Evolutionary conservation across 257 asterid genomes (phyloP), one percentile per base, ranked within the genome.

Genomic region (Lycium ferocissimum): DNA sequence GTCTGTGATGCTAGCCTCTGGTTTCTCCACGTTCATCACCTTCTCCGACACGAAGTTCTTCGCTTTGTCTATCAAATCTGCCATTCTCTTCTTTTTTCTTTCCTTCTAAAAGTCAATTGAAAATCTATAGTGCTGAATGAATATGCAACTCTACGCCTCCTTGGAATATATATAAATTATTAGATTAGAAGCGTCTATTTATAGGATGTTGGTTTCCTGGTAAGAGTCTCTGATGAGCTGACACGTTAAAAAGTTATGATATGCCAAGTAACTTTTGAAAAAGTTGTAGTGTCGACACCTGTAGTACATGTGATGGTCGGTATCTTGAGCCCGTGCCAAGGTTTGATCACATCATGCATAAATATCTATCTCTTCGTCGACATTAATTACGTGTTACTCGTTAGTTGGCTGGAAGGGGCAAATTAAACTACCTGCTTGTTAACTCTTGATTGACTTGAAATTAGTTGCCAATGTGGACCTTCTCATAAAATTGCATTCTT

Each of bases 1-100:
- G 87, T 94, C 98, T n/a, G 89, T 87, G 37, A 94, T 84, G 40
- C 83, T 56, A 0, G 96, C 98, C 87, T 94, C 97, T 61, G 98
- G 97, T 92, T 89, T 94, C 89, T 92, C 79, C 49, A 93, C 49
- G 14, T 83, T 69, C 2, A 86, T 85, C 81, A 93, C 84, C 87
- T 93, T 91, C 0, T 91, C 97, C 0, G 93, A 37, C 1, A 93
- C 91, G 35, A 65, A 93, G 53, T 86, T 83, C 92, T 91, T 94
- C 47, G 95, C 96, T 88, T 92, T 95, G 13, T 89, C 94, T 86
- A 93, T 26, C 26, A 92, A 86, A 79, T 86, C 89, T 92, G 92
- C 92, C 90, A 87, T 71, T 37, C 2, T 49, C 6, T 18, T 56
- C 20, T 13, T 6, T 56, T 53, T 35, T 14, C 6, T 58, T 61